phyloP scores from a whole-genome alignment of 331 rosid genomes.

The Pyracantha coccinea region DNA sequence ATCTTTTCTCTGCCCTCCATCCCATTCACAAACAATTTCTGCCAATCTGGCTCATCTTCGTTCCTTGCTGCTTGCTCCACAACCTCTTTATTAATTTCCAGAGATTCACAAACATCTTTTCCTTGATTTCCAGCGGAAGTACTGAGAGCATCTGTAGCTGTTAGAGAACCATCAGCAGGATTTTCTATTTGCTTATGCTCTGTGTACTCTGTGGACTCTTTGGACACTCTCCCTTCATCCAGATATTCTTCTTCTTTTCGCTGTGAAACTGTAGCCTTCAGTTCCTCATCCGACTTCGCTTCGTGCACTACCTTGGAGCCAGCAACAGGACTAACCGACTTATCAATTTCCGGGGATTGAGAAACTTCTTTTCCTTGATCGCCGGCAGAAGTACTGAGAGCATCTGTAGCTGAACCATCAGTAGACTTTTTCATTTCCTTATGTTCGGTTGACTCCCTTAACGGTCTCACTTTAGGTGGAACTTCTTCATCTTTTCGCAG shows the following conservation, averaged over 20 bases:
- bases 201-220: not conserved
- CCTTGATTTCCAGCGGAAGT: constrained; percentile 18
- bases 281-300: constrained; percentile 11
- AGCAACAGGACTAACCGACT: constrained; percentile 16
- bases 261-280: not conserved
- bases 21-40: constrained; percentile 52
- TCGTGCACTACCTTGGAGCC: constrained; percentile 10
- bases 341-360: too few relatives aligned
- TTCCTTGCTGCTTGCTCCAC: constrained; percentile 5
- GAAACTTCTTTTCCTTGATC: too few relatives aligned
- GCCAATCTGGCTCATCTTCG: constrained; percentile 83
- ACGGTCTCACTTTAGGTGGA: not conserved
- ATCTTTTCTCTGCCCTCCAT: constrained; percentile 59
- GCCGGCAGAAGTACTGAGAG: not conserved
- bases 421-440: not conserved
- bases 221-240: not conserved
- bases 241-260: constrained; percentile 18
- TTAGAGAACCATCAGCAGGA: not conserved
- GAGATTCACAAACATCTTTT: constrained; percentile 6
- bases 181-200: not conserved
- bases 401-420: not conserved
- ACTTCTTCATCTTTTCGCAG: constrained; percentile 19
- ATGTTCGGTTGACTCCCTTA: not conserved
- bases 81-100: constrained; percentile 9
- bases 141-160: not conserved